Percentiles rank a stretch among this genome's conserved stretches.
These are phyloP conservation scores for Yamadazyma laniorum DNA, from an alignment of 805 yeast species.

Conservation along the genomic window DNA sequence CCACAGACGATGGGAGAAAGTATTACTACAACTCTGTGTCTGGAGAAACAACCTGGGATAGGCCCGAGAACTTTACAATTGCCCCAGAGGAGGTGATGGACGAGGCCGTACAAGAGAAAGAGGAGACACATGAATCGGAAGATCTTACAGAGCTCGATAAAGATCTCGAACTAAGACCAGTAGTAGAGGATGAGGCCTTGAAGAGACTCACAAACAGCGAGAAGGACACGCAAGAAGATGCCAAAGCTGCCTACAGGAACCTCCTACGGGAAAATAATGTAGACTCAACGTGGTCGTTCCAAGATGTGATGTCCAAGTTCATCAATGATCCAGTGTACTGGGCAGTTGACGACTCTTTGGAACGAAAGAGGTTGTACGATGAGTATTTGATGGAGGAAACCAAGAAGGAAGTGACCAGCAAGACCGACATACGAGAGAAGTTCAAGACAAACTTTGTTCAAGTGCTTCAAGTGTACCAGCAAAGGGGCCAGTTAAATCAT, in stretches of 20 bases:
- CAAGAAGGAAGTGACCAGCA: constrained; percentile 52
- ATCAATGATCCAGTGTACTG: constrained; percentile 65
- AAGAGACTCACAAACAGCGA: background rate
- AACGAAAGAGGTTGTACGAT: constrained; percentile 62
- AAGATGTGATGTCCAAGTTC: constrained; percentile 56
- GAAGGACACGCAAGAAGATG: constrained; percentile 22
- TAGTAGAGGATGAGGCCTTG: constrained; percentile 1
- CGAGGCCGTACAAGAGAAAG: constrained; percentile 7
- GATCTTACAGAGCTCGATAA: constrained; percentile 5
- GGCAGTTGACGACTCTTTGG: constrained; percentile 59
- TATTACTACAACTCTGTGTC: constrained; percentile 71
- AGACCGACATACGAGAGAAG: constrained; percentile 50
- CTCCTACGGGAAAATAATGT: constrained; percentile 57
- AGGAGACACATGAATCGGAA: background rate
- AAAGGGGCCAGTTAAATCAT: constrained; percentile 42
- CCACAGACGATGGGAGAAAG: constrained; percentile 53
- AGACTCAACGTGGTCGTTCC: constrained; percentile 76
- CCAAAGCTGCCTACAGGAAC: constrained; percentile 45
- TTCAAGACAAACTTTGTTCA: constrained; percentile 54
- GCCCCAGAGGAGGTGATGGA: background rate
- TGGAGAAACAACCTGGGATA: constrained; percentile 74
- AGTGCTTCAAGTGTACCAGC: constrained; percentile 39
- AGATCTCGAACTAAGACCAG: constrained; percentile 6
- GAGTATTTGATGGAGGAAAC: constrained; percentile 47
- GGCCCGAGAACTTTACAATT: constrained; percentile 52